Percentiles rank a stretch among this genome's conserved stretches.
Evolutionary conservation across 208 protist genomes (phyloP).

Genomic region (Crithidia sp.): DNA sequence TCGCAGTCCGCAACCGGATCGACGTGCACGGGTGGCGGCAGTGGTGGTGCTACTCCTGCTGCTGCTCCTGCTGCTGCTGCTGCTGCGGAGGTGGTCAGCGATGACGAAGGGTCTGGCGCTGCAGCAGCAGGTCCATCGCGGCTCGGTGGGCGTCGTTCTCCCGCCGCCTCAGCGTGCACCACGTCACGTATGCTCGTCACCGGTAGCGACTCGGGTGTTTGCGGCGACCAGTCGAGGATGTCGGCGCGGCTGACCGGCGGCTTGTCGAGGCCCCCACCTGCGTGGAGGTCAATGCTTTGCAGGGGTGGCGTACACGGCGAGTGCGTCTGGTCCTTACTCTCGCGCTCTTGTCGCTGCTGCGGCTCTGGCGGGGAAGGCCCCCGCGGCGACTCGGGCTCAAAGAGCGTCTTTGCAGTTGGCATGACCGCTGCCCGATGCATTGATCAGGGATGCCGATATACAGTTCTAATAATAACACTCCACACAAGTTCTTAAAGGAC

Average conservation of each 20-base stretch:
- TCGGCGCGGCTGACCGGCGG: neutral
- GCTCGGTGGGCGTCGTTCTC: too few species aligned
- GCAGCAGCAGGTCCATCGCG: too few species aligned
- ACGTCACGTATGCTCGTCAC: conserved; percentile 9
- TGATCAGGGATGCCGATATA: too few species aligned
- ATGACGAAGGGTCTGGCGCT: too few species aligned
- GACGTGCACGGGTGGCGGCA: conserved; percentile 1
- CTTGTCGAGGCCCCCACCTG: neutral
- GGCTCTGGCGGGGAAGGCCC: neutral
- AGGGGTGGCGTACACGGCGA: conserved; percentile 24
- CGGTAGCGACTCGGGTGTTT: conserved; percentile 31
- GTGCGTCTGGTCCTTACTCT: neutral
- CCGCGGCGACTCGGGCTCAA: conserved; percentile 7
- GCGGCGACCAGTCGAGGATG: conserved; percentile 33
- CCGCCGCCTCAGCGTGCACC: neutral
- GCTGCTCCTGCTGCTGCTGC: neutral
- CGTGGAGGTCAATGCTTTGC: conserved; percentile 2
- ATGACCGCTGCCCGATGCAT: neutral
- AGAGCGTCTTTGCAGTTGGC: conserved; percentile 1
- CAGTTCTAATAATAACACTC: too few species aligned
- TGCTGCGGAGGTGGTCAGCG: neutral
- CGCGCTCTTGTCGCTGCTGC: neutral
- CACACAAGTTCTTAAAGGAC: too few species aligned
- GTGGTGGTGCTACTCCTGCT: neutral
- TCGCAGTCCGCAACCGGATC: neutral